Percentiles rank a stretch among this genome's conserved stretches.
Conservation (phyloP, 1,284 basidiomycete genomes). For the Kwoniella shivajii region DNA sequence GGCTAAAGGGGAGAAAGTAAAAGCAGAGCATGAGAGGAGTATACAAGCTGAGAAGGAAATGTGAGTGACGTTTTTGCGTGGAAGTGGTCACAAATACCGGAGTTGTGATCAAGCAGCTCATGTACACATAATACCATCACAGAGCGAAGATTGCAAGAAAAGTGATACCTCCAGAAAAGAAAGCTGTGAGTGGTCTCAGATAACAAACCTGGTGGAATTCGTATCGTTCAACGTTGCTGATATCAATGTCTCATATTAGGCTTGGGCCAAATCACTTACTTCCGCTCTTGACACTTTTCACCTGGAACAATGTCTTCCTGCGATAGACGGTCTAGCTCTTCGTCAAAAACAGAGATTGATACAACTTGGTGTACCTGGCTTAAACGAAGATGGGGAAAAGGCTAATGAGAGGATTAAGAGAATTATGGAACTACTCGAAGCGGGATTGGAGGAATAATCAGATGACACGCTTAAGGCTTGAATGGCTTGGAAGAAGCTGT, state of each 20-base stretch:
- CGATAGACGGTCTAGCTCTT: conserved; percentile 39
- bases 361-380: conserved; percentile 45
- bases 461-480: not conserved
- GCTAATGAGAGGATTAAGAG: conserved; percentile 33
- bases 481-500: no score
- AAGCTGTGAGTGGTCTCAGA: conserved; percentile 37
- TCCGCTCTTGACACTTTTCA: conserved; percentile 30
- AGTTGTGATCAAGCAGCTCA: not conserved
- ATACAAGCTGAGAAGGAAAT: conserved; percentile 41
- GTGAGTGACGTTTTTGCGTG: conserved; percentile 18
- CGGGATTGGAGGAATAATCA: conserved; percentile 34
- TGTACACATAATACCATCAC: not conserved
- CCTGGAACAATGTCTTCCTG: conserved; percentile 29
- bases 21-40: conserved; percentile 38
- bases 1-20: conserved; percentile 48
- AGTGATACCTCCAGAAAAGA: conserved; percentile 35
- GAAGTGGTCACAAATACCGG: not conserved
- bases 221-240: not conserved
- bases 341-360: conserved; percentile 34
- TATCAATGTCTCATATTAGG: conserved; percentile 10
- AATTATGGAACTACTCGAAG: conserved; percentile 46
- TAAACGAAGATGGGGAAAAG: conserved; percentile 27
- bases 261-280: conserved; percentile 31
- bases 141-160: conserved; percentile 41
- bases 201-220: not conserved